These are phyloP conservation scores for Daucus carota DNA, from an alignment of 129 eudicot genomes.

Conservation along the genomic window DH1_v3.0 NC_030383.2:34282501-34283000, in stretches of 20 bases:
- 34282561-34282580: slow-evolving; percentile 66
- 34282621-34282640: not conserved
- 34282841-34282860: not conserved
- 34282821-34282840: too few relatives aligned
- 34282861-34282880: not conserved
- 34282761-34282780: not conserved
- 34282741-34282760: not conserved
- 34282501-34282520: slow-evolving; percentile 65
- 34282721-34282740: not conserved
- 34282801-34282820: not conserved
- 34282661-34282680: slow-evolving; percentile 52
- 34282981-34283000: not conserved
- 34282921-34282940: slow-evolving; percentile 45
- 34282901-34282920: slow-evolving; percentile 69
- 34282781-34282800: not conserved
- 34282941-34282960: slow-evolving; percentile 36
- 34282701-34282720: slow-evolving; percentile 42
- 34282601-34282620: not conserved
- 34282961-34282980: not conserved
- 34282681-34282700: slow-evolving; percentile 46
- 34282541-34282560: slow-evolving; percentile 94
- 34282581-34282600: not conserved
- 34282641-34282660: slow-evolving; percentile 74
- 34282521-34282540: slow-evolving; percentile 59
- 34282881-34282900: slow-evolving; percentile 51